These are phyloP conservation scores for Daldinia sp. DNA, from an alignment of 2,329 filamentous ascomycete species.

Conservation along the genomic window DNA sequence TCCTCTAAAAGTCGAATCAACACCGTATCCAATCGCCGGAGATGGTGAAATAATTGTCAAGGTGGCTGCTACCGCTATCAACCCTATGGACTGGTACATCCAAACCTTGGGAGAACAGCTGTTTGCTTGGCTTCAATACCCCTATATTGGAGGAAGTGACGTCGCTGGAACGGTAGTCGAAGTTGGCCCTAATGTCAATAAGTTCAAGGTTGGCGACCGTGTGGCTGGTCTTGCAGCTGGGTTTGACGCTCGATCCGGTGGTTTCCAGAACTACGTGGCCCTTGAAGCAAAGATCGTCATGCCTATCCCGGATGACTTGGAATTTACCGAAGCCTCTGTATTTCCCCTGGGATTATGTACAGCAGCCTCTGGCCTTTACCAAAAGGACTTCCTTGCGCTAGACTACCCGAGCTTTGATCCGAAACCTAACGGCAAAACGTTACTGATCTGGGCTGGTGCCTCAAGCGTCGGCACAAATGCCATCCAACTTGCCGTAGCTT, in stretches of 20 bases:
- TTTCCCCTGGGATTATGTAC: conserved; percentile 49
- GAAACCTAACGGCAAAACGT: conserved; percentile 45
- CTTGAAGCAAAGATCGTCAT: conserved; percentile 15
- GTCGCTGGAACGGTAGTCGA: conserved; percentile 51
- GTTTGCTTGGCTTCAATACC: conserved; percentile 47
- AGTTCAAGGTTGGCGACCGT: conserved; percentile 52
- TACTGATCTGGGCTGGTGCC: conserved; percentile 63
- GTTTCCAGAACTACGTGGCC: conserved; percentile 48
- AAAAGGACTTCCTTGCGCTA: conserved; percentile 42
- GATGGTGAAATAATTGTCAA: conserved; percentile 49
- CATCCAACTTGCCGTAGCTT: conserved; percentile 59
- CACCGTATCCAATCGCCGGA: conserved; percentile 33
- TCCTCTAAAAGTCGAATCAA: conserved; percentile 25
- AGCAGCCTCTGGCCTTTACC: conserved; percentile 46
- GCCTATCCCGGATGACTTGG: conserved; percentile 39
- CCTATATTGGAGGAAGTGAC: conserved; percentile 50
- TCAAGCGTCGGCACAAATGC: conserved; percentile 60
- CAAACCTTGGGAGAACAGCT: conserved; percentile 44
- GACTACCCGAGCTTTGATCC: conserved; percentile 23
- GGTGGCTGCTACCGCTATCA: conserved; percentile 50
- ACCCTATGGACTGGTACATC: conserved; percentile 51
- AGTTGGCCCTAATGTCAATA: conserved; percentile 43
- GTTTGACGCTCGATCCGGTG: conserved; percentile 35
- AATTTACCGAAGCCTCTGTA: conserved; percentile 44
- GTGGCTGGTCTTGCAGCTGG: conserved; percentile 45